A percentile compares a stretch with the other conserved stretches of the same genome.
phyloP scores from a whole-genome alignment of 495 filamentous ascomycete species.

The Wilcoxina mikolae region DNA sequence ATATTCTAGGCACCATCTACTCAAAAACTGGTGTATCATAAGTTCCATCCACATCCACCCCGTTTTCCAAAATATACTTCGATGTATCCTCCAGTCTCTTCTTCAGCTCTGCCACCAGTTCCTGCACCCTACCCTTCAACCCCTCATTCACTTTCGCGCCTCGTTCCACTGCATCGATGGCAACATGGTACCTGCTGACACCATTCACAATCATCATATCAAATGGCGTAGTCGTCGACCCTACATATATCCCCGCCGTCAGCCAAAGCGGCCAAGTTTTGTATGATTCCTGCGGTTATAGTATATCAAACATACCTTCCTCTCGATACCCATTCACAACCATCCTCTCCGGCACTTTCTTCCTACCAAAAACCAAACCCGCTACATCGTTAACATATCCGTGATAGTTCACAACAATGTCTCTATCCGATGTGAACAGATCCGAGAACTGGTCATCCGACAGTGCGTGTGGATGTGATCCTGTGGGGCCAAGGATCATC shows the following conservation, averaged over 20 bases:
- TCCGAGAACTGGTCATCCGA: slow-evolving; percentile 39
- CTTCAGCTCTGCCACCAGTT: slow-evolving; percentile 36
- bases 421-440: slow-evolving; percentile 46
- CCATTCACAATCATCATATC: slow-evolving; percentile 53
- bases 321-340: slow-evolving; percentile 51
- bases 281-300: too few relatives aligned
- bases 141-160: slow-evolving; percentile 35
- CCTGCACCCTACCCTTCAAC: slow-evolving; percentile 36
- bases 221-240: slow-evolving; percentile 3
- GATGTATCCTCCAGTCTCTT: slow-evolving; percentile 38
- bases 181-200: slow-evolving; percentile 49
- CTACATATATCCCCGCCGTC: slow-evolving; percentile 1
- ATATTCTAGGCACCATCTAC: neutral
- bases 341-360: slow-evolving; percentile 35
- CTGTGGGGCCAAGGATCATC: slow-evolving; percentile 48
- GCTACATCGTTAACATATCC: slow-evolving; percentile 50
- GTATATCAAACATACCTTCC: slow-evolving; percentile 50
- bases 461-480: slow-evolving; percentile 48
- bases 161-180: slow-evolving; percentile 41
- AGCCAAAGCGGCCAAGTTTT: slow-evolving; percentile 57
- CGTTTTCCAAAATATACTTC: slow-evolving; percentile 42
- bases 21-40: slow-evolving; percentile 39
- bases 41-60: slow-evolving; percentile 45
- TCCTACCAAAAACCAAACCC: slow-evolving; percentile 49
- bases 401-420: slow-evolving; percentile 59